Evolutionary conservation across 345 rosid species (phyloP), one percentile per base, ranked within the genome.

Genomic region (Cardiospermum halicacabum): DNA sequence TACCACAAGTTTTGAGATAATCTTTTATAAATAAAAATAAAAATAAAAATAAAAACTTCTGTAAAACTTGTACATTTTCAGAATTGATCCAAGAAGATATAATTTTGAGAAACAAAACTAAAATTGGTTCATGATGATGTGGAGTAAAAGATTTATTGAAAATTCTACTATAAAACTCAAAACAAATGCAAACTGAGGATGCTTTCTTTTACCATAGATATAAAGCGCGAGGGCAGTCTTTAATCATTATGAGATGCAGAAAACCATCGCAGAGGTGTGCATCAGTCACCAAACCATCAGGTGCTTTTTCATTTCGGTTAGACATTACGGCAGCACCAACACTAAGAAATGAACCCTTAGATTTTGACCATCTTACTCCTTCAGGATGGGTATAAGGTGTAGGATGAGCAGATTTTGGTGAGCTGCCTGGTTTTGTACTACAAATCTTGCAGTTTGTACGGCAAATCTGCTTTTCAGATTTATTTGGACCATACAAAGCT

Each of bases 181-280:
- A n/a, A 25, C 26, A 37, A 48, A 5, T 1, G 54, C 32, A n/a
- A 16, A n/a, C 24, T 8, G 32, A 50, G 31, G 24, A 48, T 5
- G 66, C 69, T 50, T 34, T n/a, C 51, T 47, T 49, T 77, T 92
- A 93, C 98, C 96, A 84, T 69, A 93, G 72, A 79, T 90, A 93
- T 31, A 74, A 81, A 59, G 94, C 80, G 58, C 78, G 88, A 49
- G 96, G 94, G 57, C 97, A 93, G 70, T 93, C 96, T 72, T 81
- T 88, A 39, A 90, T 77, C 72, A 90, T 76, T 71, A 93, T 67
- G 74, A 93, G 94, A 73, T 93, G 98, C 75, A 93, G 76, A 78
- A 90, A 86, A 61, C 98, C 98, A 56, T 90, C 97, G 1, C 94
- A 85, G 43, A 90, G 92, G 79, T 93, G 97, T 64, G 98, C 98